Conservation (phyloP, 106 monocot genomes). For the Apostasia ramifera region DNA sequence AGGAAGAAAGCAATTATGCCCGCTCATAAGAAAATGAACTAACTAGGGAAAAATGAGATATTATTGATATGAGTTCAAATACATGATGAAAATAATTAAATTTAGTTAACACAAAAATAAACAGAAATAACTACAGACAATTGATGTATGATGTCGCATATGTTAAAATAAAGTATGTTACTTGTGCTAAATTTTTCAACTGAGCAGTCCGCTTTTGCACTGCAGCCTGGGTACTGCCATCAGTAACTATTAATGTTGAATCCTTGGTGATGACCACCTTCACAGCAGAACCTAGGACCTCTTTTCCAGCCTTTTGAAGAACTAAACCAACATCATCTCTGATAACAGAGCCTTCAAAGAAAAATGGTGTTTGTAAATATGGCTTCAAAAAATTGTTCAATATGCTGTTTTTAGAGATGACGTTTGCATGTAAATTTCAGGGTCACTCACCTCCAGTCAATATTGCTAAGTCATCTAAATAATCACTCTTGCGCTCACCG, state of each 20-base stretch:
- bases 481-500: slow-evolving; percentile 85
- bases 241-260: slow-evolving; percentile 84
- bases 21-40: too few relatives aligned
- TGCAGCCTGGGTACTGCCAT: slow-evolving; percentile 56
- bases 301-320: slow-evolving; percentile 65
- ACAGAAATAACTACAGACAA: too few relatives aligned
- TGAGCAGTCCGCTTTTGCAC: slow-evolving; percentile 56
- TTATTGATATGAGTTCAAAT: too few relatives aligned
- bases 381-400: background rate
- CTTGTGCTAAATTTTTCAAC: slow-evolving; percentile 52
- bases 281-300: slow-evolving; percentile 65
- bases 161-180: slow-evolving; percentile 5
- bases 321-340: slow-evolving; percentile 70
- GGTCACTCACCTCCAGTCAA: slow-evolving; percentile 73
- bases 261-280: slow-evolving; percentile 71
- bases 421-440: background rate
- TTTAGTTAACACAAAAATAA: too few relatives aligned
- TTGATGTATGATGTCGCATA: too few relatives aligned
- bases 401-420: background rate
- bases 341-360: slow-evolving; percentile 56
- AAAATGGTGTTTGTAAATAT: background rate
- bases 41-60: too few relatives aligned
- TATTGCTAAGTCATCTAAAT: slow-evolving; percentile 78
- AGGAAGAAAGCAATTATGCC: too few relatives aligned
- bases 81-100: too few relatives aligned